A percentile compares a stretch with the other conserved stretches of the same genome.
Evolutionary conservation across 371 early-diverging fungal genomes (phyloP).

Genomic region (Rhizopus arrhizus): DNA sequence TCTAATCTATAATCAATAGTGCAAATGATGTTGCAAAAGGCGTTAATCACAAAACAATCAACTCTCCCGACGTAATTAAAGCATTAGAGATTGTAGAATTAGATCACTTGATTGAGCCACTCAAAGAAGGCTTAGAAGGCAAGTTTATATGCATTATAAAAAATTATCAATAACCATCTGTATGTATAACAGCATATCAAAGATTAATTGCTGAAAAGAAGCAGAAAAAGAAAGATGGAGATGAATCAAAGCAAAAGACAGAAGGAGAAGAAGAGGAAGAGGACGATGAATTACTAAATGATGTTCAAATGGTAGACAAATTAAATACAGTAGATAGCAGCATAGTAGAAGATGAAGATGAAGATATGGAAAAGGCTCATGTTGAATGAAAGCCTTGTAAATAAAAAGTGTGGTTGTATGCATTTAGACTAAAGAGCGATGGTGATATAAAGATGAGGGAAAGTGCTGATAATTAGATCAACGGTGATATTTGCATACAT

Average conservation of each 20-base stretch:
- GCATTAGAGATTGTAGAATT: constrained; percentile 61
- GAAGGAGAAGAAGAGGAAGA: constrained; percentile 22
- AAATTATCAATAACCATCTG: background rate
- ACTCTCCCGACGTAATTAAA: constrained; percentile 55
- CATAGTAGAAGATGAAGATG: background rate
- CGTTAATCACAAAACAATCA: constrained; percentile 55
- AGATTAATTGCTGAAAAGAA: constrained; percentile 36
- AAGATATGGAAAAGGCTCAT: background rate
- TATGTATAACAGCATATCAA: constrained; percentile 25
- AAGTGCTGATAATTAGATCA: no score
- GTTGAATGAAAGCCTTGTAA: no score
- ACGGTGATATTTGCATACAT: no score
- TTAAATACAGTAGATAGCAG: background rate
- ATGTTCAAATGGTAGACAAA: constrained; percentile 3
- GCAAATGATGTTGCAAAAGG: constrained; percentile 58
- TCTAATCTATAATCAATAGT: constrained; percentile 25
- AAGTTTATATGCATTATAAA: background rate
- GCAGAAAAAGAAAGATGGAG: constrained; percentile 16
- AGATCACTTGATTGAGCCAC: constrained; percentile 49
- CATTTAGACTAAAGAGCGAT: no score
- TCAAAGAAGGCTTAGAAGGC: constrained; percentile 39
- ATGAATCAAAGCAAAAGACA: background rate
- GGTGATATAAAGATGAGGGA: no score
- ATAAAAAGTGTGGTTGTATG: no score
- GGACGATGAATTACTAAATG: constrained; percentile 29